Evolutionary conservation across 1,284 basidiomycete genomes (phyloP), one percentile per base, ranked within the genome.

Genomic region (Ceratobasidium sp.): DNA sequence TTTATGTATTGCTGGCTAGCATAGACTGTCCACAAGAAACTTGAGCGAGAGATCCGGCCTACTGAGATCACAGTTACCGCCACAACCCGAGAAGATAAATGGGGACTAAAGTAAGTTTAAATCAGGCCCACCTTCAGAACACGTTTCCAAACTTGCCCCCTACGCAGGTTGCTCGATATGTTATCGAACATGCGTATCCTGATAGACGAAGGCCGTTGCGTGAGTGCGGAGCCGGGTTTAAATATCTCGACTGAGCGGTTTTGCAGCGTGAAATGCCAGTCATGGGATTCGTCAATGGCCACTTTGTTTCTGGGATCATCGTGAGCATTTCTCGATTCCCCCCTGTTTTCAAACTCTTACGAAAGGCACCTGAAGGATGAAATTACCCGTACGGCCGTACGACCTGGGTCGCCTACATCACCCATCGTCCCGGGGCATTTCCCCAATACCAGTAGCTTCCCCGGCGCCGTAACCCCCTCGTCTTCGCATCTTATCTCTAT

Each of bases 11-110:
- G 48, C 68, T 43, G 75, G n/a, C 62, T 46, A 49, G 76, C 51
- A 41, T 78, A 89, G 92, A 84, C 84, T 29, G 84, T 96, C 0
- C 95, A 98, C 82, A 91, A 92, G 77, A 84, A 87, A 54, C 84
- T 98, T 19, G 94, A 98, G 80, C 84, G 85, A 24, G 91, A 95
- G 79, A 84, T 96, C 11, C 86, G 86, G 48, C 86, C 90, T 0
- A 87, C 88, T 37, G 86, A 88, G 75, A 79, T 92, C 9, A 49
- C 81, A 13, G 85, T 94, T 0, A 80, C 82, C 0, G 80, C 86
- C 0, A 81, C 78, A 0, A 88, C 86, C 0, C 76, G 82, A 0
- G 92, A 93, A 80, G 93, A 95, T 78, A 84, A 85, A 14, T 94
- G 92, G 89, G 93, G 86, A 7, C 79, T 93, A 68, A 85, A 89